Conservation (phyloP, 805 yeast genomes). For the Phaffomyces opuntiae region DNA sequence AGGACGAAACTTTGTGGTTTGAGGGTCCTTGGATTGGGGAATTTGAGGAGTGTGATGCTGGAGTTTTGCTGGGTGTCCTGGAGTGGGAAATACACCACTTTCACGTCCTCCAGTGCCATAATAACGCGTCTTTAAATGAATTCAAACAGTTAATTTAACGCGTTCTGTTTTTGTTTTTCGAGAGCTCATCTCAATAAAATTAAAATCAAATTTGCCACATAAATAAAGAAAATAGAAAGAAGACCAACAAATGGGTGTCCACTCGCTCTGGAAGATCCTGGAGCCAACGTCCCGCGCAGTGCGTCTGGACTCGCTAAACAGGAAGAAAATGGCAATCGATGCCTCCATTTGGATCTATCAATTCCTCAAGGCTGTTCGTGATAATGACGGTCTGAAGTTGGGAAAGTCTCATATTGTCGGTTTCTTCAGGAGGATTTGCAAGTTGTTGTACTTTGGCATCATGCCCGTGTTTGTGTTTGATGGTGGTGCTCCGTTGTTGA, state of each 20-base stretch:
- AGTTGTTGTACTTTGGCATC: constrained; percentile 79
- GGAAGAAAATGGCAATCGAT: constrained; percentile 83
- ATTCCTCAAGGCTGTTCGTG: constrained; percentile 90
- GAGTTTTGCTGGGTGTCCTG: background rate
- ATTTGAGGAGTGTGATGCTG: constrained; percentile 6
- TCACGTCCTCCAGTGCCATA: constrained; percentile 1
- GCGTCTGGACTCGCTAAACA: constrained; percentile 72
- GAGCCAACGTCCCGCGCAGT: constrained; percentile 91
- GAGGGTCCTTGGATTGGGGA: constrained; percentile 16
- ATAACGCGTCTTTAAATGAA: constrained; percentile 2
- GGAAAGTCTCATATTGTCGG: constrained; percentile 89
- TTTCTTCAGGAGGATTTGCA: constrained; percentile 88
- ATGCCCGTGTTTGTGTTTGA: constrained; percentile 89
- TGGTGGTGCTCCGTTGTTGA: constrained; percentile 87
- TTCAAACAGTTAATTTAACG: background rate
- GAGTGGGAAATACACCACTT: constrained; percentile 13
- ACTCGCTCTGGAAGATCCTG: constrained; percentile 85
- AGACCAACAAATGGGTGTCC: constrained; percentile 68
- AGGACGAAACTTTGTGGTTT: constrained; percentile 10
- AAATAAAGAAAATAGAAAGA: background rate
- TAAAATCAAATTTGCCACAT: background rate
- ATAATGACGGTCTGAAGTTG: constrained; percentile 77
- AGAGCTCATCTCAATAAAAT: background rate
- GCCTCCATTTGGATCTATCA: constrained; percentile 99
- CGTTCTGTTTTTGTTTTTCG: background rate